These are phyloP conservation scores for Parmales sp. DNA, from an alignment of 108 stramenopile species.

Conservation along the genomic window DNA sequence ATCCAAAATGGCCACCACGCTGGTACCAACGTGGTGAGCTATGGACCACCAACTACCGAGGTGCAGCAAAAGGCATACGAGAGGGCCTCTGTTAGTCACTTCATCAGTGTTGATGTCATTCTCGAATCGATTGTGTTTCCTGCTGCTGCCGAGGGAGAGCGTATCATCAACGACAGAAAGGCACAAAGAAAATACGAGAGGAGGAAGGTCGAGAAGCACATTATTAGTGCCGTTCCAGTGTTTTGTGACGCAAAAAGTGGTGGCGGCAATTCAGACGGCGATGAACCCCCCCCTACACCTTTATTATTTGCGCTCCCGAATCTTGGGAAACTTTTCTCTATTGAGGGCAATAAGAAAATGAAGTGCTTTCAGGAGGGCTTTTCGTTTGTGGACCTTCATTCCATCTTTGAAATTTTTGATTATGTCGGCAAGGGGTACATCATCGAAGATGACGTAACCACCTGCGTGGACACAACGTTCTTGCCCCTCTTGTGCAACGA, in stretches of 20 bases:
- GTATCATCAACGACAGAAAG: not conserved
- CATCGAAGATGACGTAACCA: not conserved
- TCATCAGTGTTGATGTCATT: not conserved
- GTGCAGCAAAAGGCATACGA: not conserved
- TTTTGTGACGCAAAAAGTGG: not conserved
- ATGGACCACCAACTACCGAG: not conserved
- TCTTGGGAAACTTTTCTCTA: no score
- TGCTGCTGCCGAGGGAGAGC: not conserved
- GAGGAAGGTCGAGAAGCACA: slow-evolving; percentile 7
- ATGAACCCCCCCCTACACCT: not conserved
- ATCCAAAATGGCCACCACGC: not conserved
- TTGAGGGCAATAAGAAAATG: not conserved
- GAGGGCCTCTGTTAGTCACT: not conserved
- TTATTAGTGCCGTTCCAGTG: not conserved
- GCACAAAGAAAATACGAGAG: not conserved
- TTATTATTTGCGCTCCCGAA: not conserved
- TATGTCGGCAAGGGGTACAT: not conserved
- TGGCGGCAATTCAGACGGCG: not conserved
- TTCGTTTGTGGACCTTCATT: not conserved
- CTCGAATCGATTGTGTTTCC: not conserved
- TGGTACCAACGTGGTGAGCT: not conserved
- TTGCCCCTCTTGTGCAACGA: not conserved
- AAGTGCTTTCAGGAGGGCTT: not conserved
- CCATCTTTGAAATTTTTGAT: not conserved
- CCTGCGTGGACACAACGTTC: not conserved